phyloP scores from a whole-genome alignment of 805 yeast species.

The Yarrowia sp. region DNA sequence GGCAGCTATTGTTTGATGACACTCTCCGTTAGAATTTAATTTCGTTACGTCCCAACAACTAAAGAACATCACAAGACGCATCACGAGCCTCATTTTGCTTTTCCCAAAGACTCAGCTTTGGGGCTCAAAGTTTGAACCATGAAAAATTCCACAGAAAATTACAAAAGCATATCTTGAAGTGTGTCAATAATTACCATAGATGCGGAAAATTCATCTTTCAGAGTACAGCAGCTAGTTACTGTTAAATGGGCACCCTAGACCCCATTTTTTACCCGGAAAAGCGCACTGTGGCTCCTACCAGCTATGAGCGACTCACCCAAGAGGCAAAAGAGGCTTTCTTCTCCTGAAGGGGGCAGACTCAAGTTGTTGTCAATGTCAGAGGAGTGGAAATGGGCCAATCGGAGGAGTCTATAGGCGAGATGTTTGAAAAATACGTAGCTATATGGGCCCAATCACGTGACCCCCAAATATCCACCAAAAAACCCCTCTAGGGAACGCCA shows the following conservation, averaged over 20 bases:
- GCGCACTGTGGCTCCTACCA: conserved; percentile 21
- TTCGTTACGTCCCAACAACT: conserved; percentile 9
- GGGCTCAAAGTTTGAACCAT: conserved; percentile 8
- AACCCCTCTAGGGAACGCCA: too few relatives aligned
- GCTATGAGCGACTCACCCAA: too few relatives aligned
- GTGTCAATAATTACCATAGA: too few relatives aligned
- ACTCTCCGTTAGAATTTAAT: conserved; percentile 4
- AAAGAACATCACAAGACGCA: conserved; percentile 14
- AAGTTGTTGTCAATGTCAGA: neutral
- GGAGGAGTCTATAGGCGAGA: neutral
- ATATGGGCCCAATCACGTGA: neutral
- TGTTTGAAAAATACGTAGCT: neutral
- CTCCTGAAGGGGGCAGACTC: conserved; percentile 6
- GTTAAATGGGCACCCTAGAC: too few relatives aligned
- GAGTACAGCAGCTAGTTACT: too few relatives aligned
- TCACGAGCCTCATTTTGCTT: conserved; percentile 5
- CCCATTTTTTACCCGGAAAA: neutral
- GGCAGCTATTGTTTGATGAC: too few relatives aligned
- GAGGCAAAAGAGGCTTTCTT: conserved; percentile 7
- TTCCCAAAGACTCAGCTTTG: neutral
- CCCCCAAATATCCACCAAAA: neutral
- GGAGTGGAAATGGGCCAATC: neutral
- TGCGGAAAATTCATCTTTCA: too few relatives aligned
- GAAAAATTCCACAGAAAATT: neutral
- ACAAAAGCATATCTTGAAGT: neutral